Conservation (phyloP, 108 stramenopile genomes). For the Cyclotella baltica region DNA sequence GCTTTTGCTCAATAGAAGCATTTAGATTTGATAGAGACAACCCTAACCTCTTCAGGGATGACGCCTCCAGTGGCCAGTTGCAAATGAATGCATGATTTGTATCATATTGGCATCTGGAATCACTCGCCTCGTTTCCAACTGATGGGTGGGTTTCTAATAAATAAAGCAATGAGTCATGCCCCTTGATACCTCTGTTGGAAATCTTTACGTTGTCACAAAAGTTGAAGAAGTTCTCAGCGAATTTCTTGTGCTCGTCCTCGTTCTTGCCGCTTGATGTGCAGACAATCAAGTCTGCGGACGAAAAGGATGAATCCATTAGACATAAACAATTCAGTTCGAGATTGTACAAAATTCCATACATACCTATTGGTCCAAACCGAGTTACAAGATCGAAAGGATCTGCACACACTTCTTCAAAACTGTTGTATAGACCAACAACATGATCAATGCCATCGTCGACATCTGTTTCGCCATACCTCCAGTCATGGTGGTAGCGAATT, state of each 20-base stretch:
- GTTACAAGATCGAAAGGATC: constrained; percentile 19
- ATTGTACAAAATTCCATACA: background rate
- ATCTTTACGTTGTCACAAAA: constrained; percentile 17
- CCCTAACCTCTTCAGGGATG: background rate
- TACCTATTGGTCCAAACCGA: constrained; percentile 35
- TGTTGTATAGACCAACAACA: constrained; percentile 43
- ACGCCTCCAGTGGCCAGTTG: constrained; percentile 20
- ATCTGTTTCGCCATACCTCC: constrained; percentile 22
- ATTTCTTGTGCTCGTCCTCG: constrained; percentile 1
- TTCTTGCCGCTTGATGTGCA: constrained; percentile 22
- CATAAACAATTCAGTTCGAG: background rate
- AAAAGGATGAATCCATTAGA: background rate
- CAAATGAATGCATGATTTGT: constrained; percentile 18
- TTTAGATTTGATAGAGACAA: background rate
- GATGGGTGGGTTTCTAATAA: constrained; percentile 18
- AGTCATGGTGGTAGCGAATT: constrained; percentile 51
- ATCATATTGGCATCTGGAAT: constrained; percentile 9
- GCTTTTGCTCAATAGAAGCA: background rate
- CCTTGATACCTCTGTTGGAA: constrained; percentile 5
- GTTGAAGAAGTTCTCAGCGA: constrained; percentile 11
- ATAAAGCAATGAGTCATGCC: constrained; percentile 24
- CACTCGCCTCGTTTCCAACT: constrained; percentile 5
- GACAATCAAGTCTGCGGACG: constrained; percentile 30
- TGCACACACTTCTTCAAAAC: constrained; percentile 17
- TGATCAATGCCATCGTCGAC: constrained; percentile 48